phyloP scores from a whole-genome alignment of 2,329 filamentous ascomycete genomes.

The Escovopsis sp. region DNA sequence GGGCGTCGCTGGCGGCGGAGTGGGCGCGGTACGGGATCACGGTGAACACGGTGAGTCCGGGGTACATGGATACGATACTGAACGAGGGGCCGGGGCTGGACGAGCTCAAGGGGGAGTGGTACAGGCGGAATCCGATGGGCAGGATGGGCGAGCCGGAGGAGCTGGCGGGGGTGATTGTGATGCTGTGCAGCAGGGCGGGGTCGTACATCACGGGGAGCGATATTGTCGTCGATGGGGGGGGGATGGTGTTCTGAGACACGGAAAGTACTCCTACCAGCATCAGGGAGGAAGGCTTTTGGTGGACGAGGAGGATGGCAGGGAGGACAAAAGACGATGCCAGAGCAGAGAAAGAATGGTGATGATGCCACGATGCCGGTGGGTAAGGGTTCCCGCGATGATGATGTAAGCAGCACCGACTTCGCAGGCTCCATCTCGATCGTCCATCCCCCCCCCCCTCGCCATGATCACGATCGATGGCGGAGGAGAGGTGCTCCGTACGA shows the following conservation, averaged over 20 bases:
- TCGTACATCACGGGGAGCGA: conserved; percentile 56
- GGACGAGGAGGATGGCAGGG: too few species aligned
- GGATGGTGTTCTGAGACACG: conserved; percentile 7
- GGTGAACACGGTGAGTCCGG: conserved; percentile 55
- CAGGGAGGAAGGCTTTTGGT: too few species aligned
- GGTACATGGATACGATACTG: conserved; percentile 64
- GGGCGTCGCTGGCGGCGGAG: conserved; percentile 52
- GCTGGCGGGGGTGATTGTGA: conserved; percentile 44
- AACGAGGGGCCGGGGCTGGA: conserved; percentile 49
- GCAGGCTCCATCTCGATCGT: too few species aligned
- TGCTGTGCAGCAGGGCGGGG: conserved; percentile 44
- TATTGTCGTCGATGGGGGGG: conserved; percentile 46
- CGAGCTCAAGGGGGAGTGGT: conserved; percentile 39
- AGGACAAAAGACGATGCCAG: too few species aligned
- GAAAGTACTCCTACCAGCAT: not conserved
- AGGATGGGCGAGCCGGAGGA: conserved; percentile 51
- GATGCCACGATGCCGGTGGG: too few species aligned
- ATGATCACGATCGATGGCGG: too few species aligned
- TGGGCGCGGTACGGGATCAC: conserved; percentile 58
- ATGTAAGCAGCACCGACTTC: too few species aligned
- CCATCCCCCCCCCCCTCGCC: too few species aligned
- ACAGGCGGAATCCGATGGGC: conserved; percentile 42
- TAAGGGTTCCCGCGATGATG: too few species aligned
- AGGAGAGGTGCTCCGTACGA: too few species aligned
- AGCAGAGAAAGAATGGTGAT: too few species aligned